Base-by-base conservation (phyloP, 805 yeast species). In the Yarrowia sp. region DNA sequence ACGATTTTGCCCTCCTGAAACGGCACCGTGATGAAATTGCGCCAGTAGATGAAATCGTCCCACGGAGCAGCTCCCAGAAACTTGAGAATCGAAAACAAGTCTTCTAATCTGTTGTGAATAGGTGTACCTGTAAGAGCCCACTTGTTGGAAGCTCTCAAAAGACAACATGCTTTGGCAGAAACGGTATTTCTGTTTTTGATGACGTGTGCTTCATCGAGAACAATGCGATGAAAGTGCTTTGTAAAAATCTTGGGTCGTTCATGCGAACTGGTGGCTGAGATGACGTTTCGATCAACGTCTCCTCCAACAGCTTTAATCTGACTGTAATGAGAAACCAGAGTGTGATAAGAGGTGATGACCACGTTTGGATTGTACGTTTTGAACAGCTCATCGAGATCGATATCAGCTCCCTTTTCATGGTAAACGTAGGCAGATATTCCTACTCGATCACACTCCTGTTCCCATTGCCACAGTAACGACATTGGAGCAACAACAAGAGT, bases 81-180 rank as follows among this genome's bases (percentile, higher is more conserved):
- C 68, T 85, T 84, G 17, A 92, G 83, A 56, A 92, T 75, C 6
- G 96, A 87, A 72, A 83, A 92, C 52, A 93, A 76, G 73, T 93
- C 98, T 73, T 93, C 98, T 10, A 93, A 78, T 67, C 92, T 78
- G 74, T 92, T 92, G 41, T 92, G 88, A 30, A 92, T 89, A 0
- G 98, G 98, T 0, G 98, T 92, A 8, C 98, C 98, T 0, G 98
- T 91, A 52, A 93, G 78, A 3, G 88, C 80, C 98, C 98, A 92
- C 67, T 85, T 84, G 56, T 95, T 79, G 19, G 80, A 78, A 70
- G 90, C 85, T 10, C 76, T 71, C n/a, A 92, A 71, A 22, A 83
- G 88, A 74, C 83, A 84, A 8, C 92, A 81, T 0, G 98, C 88
- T 68, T 85, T 87, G 0, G 97, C 85, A 0, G 96, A 87, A 66